These are phyloP conservation scores for Metrosideros polymorpha DNA, from an alignment of 441 rosid genomes.

Conservation along the genomic window DNA sequence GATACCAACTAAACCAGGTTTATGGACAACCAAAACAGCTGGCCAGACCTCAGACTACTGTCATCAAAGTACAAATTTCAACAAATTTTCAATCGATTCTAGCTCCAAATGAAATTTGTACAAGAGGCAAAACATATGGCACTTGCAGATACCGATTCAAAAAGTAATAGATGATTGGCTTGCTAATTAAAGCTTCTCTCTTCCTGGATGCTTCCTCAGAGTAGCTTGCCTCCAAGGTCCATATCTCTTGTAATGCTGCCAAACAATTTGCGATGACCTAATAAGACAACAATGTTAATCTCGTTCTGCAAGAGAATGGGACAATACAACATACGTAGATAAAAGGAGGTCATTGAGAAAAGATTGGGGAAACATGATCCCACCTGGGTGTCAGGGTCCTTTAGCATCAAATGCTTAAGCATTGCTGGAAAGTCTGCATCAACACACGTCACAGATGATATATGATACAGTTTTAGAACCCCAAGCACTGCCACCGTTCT, in stretches of 20 bases:
- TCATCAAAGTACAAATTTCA: background rate
- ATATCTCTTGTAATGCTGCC: slow-evolving; percentile 85
- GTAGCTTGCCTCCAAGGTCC: slow-evolving; percentile 74
- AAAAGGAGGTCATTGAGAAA: background rate
- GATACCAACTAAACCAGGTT: background rate
- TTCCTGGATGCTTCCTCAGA: slow-evolving; percentile 85
- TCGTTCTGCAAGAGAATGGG: background rate
- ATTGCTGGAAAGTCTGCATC: slow-evolving; percentile 76
- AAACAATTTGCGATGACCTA: slow-evolving; percentile 92
- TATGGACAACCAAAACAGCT: background rate
- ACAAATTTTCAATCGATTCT: background rate
- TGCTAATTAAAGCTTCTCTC: slow-evolving; percentile 78
- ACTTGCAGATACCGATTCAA: slow-evolving; percentile 56
- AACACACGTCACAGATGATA: slow-evolving; percentile 66
- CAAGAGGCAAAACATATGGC: background rate
- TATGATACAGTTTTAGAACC: slow-evolving; percentile 80
- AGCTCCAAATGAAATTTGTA: background rate
- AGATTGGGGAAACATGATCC: background rate
- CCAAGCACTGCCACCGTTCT: slow-evolving; percentile 84
- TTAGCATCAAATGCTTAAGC: slow-evolving; percentile 77
- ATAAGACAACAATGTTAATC: background rate
- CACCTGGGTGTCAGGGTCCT: slow-evolving; percentile 81
- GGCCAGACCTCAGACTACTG: background rate
- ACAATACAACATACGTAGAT: background rate
- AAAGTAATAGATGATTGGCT: slow-evolving; percentile 55